Evolutionary conservation across 805 yeast genomes (phyloP), one percentile per base, ranked within the genome.

Genomic region (Sporopachydermia lactativora): DNA sequence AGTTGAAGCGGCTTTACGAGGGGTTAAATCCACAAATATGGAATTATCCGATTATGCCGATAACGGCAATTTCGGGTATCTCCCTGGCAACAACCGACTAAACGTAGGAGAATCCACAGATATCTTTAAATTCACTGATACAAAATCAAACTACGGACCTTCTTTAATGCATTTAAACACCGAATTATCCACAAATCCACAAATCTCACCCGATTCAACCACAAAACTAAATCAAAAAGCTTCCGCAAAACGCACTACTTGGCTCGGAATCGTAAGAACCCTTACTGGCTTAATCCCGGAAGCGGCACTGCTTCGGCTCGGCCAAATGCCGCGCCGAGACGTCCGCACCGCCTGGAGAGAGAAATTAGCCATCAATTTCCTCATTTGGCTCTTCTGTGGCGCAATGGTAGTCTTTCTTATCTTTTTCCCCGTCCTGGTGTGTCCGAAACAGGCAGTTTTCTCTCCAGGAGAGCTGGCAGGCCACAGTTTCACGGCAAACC

Each of bases 261-360:
- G 68, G 68, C 52, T 63, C 48, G 48, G 49, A 35, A 37, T 64
- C 17, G 67, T 62, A 1, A 55, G 57, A 58, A 17, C 49, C 4
- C 49, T 53, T 19, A 64, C 68, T 1, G 63, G 59, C 59, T 63
- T 62, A 60, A 46, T 59, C n/a, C 68, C 68, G 3, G 64, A 64
- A 6, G 38, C 43, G 4, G 47, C 56, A 35, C 53, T 62, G 42
- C 43, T 44, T 42, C 35, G 37, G 11, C n/a, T 58, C 16, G 61
- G 62, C 2, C 38, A 50, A 11, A 55, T 61, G 48, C 49, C 52
- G 3, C 47, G 62, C 35, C 52, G 53, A 35, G 61, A 61, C 42
- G 52, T 62, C 4, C 59, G 65, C 14, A 43, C 57, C 5, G 68
- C 68, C 1, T 63, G 68, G 68, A 49, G 66, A 15, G 68, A 62